Evolutionary conservation across 805 yeast genomes (phyloP).

Genomic region (Starmerella etchellsii): DNA sequence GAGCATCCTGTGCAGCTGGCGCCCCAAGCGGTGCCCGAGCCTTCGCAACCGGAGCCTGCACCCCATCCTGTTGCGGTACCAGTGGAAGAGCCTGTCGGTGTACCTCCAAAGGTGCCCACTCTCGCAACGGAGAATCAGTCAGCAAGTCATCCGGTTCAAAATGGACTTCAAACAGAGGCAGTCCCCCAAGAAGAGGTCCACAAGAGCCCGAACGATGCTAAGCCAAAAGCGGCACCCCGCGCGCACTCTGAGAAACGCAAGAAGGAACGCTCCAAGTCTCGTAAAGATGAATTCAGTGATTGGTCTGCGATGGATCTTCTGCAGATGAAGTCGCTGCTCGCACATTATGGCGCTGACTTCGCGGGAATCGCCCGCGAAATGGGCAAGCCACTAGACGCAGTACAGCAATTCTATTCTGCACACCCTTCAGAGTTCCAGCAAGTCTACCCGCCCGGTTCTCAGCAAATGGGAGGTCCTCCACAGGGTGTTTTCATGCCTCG

Average conservation of each 20-base stretch:
- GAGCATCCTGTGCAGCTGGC: neutral
- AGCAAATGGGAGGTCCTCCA: conserved; percentile 1
- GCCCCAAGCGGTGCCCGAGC: neutral
- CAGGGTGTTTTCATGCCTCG: conserved; percentile 5
- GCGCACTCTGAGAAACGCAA: no score
- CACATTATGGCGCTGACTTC: neutral
- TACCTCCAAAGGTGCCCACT: no score
- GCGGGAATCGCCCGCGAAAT: neutral
- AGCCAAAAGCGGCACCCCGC: no score
- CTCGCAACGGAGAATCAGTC: no score
- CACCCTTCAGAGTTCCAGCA: neutral
- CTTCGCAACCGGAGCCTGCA: neutral
- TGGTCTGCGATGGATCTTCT: neutral
- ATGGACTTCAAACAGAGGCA: no score
- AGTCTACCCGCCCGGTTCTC: neutral
- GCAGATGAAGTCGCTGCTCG: neutral
- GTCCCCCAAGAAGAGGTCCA: no score
- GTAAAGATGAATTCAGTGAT: neutral
- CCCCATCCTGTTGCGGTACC: no score
- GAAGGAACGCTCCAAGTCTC: no score
- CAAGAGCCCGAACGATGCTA: no score
- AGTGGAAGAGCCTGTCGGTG: no score
- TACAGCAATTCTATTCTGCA: neutral
- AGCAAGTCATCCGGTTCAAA: no score
- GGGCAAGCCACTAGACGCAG: neutral